Percentiles rank a stretch among this genome's conserved stretches.
phyloP scores from a whole-genome alignment of 208 protist species.

The Trypanosoma vivax region DNA sequence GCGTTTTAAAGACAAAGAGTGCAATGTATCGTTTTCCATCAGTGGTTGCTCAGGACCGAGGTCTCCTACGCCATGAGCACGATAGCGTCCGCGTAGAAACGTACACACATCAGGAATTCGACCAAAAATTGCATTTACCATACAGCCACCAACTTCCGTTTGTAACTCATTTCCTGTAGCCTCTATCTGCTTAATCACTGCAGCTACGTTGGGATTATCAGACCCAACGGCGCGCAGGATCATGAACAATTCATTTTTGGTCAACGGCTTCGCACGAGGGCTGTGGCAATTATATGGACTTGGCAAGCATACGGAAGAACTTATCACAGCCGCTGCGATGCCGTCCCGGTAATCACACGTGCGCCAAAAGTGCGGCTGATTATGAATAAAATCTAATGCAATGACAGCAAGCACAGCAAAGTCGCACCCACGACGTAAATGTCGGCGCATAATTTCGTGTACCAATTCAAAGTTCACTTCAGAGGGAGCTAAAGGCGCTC shows the following conservation, averaged over 20 bases:
- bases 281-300: not conserved
- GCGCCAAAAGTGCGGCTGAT: slow-evolving; percentile 52
- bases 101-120: too few relatives aligned
- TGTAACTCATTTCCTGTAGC: too few relatives aligned
- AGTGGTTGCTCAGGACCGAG: too few relatives aligned
- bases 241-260: not conserved
- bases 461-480: slow-evolving; percentile 34
- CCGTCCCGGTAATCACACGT: slow-evolving; percentile 67
- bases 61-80: too few relatives aligned
- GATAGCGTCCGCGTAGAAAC: too few relatives aligned
- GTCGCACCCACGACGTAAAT: slow-evolving; percentile 37
- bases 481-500: not conserved
- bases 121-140: too few relatives aligned
- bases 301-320: slow-evolving; percentile 12
- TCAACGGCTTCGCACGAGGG: not conserved
- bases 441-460: slow-evolving; percentile 50
- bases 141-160: too few relatives aligned
- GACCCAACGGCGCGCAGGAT: too few relatives aligned
- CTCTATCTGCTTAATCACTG: too few relatives aligned
- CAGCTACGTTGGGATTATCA: too few relatives aligned
- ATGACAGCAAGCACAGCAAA: slow-evolving; percentile 38
- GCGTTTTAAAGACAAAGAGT: too few relatives aligned
- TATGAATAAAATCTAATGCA: slow-evolving; percentile 26
- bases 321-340: slow-evolving; percentile 39
- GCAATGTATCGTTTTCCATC: too few relatives aligned